Base-by-base conservation (phyloP, 441 rosid species). In the Aleurites moluccanus region DNA sequence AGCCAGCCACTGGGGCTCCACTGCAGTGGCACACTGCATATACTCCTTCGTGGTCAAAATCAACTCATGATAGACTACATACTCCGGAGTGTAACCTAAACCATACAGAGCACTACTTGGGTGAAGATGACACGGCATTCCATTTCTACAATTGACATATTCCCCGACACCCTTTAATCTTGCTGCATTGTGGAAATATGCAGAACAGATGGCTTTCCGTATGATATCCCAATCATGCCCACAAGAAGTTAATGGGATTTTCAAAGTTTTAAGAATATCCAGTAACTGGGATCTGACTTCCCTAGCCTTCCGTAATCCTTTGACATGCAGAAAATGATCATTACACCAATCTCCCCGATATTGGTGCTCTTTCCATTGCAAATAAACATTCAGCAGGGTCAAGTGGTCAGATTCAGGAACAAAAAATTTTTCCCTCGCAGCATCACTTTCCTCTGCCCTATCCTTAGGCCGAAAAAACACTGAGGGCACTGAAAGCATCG, bases 401-500 rank as follows among this genome's bases (percentile, higher is more conserved):
- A 96, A 73, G 67, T 95, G 99, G 80, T 93, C 98, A 2, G 97
- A 95, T 74, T 95, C 97, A 0, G 96, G 98, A 44, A 93, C 93
- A 59, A 91, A 93, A 76, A 95, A 95, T 64, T 93, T 95, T 77
- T 95, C 99, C 78, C 98, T 82, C 0, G 99, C 98, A 0, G 96
- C 89, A 40, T 95, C 98, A 38, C 98, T 95, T 85, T 93, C 98
- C 80, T 95, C 98, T 61, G 89, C 95, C 77, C 97, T 85, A 53
- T 95, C 99, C 79, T 91, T 90, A 8, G 98, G 99, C 79, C 98
- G 85, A 83, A 93, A 95, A 81, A 95, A 93, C 67, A 95, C 98
- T 0, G 99, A 95, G 21, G 99, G 99, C 69, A 95, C 98, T 33
- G 98, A 95, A 74, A 95, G 95, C 98, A 95, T 95, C 9, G 97